Conservation (phyloP, 2,329 filamentous ascomycete genomes). For the Claviceps pusilla region DNA sequence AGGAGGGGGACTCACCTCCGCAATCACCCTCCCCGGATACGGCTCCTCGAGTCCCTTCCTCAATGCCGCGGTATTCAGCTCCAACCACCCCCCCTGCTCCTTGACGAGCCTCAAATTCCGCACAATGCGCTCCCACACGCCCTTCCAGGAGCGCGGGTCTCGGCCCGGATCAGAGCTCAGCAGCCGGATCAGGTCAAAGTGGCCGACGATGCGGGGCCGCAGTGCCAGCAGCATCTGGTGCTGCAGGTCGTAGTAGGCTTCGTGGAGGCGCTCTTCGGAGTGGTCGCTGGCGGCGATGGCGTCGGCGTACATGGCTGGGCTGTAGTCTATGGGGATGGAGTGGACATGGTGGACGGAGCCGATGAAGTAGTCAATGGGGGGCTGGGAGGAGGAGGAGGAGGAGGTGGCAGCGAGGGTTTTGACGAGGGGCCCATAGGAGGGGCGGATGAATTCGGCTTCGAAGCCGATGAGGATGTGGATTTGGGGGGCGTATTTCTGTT, state of each 20-base stretch:
- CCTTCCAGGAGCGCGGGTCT: conserved; percentile 40
- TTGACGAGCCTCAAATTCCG: conserved; percentile 61
- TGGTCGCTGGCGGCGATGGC: conserved; percentile 22
- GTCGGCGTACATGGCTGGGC: conserved; percentile 47
- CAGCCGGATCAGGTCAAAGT: conserved; percentile 84
- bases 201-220: conserved; percentile 66
- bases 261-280: conserved; percentile 58
- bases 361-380: conserved; percentile 73
- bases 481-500: conserved; percentile 49
- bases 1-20: conserved; percentile 37
- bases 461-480: conserved; percentile 81
- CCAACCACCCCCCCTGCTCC: conserved; percentile 65
- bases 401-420: conserved; percentile 29
- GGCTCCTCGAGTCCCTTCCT: conserved; percentile 83
- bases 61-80: conserved; percentile 77
- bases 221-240: conserved; percentile 61
- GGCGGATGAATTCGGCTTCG: conserved; percentile 83
- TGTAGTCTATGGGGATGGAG: conserved; percentile 78
- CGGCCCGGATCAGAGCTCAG: conserved; percentile 54
- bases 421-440: conserved; percentile 44
- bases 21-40: conserved; percentile 69
- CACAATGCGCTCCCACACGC: conserved; percentile 59
- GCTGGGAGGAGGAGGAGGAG: conserved; percentile 10
- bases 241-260: conserved; percentile 80
- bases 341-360: conserved; percentile 86